Base-by-base conservation (phyloP, 257 asterid species). In the Solanum bukasovii region DNA sequence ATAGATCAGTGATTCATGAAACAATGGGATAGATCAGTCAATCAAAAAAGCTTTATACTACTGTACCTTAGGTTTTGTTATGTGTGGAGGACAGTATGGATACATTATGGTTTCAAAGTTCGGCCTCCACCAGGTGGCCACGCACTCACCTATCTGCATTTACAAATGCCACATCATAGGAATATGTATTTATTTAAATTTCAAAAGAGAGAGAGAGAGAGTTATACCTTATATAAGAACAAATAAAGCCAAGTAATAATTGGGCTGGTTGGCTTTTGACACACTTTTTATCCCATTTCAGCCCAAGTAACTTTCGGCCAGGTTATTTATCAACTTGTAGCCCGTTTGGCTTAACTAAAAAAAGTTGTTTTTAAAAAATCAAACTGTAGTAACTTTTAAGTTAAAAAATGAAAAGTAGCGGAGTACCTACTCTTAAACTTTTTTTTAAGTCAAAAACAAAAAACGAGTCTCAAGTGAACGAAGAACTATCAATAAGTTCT, bases 111-210 rank as follows among this genome's bases (percentile, higher is more conserved):
- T 96, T 90, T 97, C 99, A 73, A 97, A 97, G 90, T 96, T 97
- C 4, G 99, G 99, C 86, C 99, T 94, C 99, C 99, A 97, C 99
- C 99, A 96, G 77, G 89, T 91, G 59, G 98, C 99, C 87, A 96
- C 98, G 86, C 99, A 97, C 91, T 97, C 99, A 18, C 99, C 99
- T 67, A 97, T 94, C 99, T 97, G 95, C 92, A 92, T 70, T 21
- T 6, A 46, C 67, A 81, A 46, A 49, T 29, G 27, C 40, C 84
- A 46, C 68, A 81, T 29, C 85, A 79, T 46, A 81, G 27, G 67
- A 79, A 79, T 65, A 79, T 44, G 21, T 38, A 42, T 38, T 38
- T 33, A 78, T 34, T 13, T 10, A n/a, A 13, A 56, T 56, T 18
- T 56, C 65, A 56, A 25, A 8, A 38, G 40, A 21, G 52, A 74